Percentiles rank a stretch among this genome's conserved stretches.
Conservation (phyloP, 148 eudicot species). For the Selenicereus undatus region DNA sequence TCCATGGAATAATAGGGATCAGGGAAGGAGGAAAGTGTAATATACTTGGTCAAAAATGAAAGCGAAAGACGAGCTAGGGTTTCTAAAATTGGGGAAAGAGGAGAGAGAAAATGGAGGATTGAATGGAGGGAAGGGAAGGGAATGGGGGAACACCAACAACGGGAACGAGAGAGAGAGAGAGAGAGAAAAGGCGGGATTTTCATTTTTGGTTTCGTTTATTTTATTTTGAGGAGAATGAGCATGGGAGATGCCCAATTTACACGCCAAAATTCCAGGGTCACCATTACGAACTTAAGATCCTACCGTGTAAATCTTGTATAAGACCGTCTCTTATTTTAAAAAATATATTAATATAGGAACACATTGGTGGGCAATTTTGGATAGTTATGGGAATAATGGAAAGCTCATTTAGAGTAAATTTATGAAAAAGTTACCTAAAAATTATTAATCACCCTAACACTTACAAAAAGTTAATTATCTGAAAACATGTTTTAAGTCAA, state of each 20-base stretch:
- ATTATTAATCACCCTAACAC: too few relatives aligned
- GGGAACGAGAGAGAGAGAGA: neutral
- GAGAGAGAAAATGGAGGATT: slow-evolving; percentile 5
- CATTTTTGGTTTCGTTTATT: neutral
- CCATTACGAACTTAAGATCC: neutral
- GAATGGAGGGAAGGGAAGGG: neutral
- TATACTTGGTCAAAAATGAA: slow-evolving; percentile 19
- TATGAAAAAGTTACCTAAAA: too few relatives aligned
- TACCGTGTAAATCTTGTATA: too few relatives aligned
- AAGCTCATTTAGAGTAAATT: too few relatives aligned
- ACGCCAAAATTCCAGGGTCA: slow-evolving; percentile 14
- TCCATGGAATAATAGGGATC: neutral
- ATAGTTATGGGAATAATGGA: too few relatives aligned
- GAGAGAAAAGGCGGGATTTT: slow-evolving; percentile 1
- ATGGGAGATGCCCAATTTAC: slow-evolving; percentile 10
- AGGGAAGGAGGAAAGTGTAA: neutral
- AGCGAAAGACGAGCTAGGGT: neutral
- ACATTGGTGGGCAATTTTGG: too few relatives aligned
- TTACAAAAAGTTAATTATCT: too few relatives aligned
- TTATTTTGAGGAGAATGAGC: neutral
- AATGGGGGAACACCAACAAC: neutral
- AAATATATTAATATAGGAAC: too few relatives aligned
- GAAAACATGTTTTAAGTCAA: too few relatives aligned
- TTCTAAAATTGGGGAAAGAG: slow-evolving; percentile 3
- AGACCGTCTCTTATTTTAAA: too few relatives aligned